phyloP scores from a whole-genome alignment of 805 yeast species.

The Vanderwaltozyma verrucispora region DNA sequence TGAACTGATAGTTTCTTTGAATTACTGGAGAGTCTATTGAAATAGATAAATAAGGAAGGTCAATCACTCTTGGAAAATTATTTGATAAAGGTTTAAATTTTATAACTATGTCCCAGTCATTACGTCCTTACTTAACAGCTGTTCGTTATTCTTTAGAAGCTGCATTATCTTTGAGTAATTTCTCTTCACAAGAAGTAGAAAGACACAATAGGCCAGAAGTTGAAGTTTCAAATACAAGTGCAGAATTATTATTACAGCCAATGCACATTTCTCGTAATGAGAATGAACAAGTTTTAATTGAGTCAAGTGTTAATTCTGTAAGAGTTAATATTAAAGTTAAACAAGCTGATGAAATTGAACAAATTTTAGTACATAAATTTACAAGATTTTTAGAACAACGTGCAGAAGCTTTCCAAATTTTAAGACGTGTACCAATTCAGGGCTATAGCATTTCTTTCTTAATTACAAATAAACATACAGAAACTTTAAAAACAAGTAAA shows the following conservation, averaged over 20 bases:
- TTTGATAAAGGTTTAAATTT: too few species aligned
- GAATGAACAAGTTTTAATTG: constrained; percentile 84
- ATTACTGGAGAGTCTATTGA: too few species aligned
- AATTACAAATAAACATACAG: constrained; percentile 90
- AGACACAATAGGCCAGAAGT: constrained; percentile 97
- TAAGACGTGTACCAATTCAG: constrained; percentile 81
- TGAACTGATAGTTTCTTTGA: too few species aligned
- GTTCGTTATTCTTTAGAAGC: constrained; percentile 91
- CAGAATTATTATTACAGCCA: constrained; percentile 79
- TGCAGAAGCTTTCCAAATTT: constrained; percentile 87
- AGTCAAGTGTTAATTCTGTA: constrained; percentile 86
- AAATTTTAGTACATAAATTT: constrained; percentile 86
- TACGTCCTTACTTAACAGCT: constrained; percentile 88
- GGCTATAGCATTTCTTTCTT: constrained; percentile 92
- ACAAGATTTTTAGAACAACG: constrained; percentile 88
- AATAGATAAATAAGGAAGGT: too few species aligned
- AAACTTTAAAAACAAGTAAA: constrained; percentile 89
- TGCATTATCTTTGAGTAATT: constrained; percentile 84
- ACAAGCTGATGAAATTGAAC: constrained; percentile 96
- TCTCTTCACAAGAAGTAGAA: constrained; percentile 90
- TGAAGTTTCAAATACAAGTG: constrained; percentile 68
- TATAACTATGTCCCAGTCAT: constrained; percentile 76
- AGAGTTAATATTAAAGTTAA: constrained; percentile 87
- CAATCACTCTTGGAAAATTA: too few species aligned
- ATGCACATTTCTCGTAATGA: constrained; percentile 89